Evolutionary conservation across 2,329 filamentous ascomycete genomes (phyloP).

Genomic region (Colletotrichum sp.): DNA sequence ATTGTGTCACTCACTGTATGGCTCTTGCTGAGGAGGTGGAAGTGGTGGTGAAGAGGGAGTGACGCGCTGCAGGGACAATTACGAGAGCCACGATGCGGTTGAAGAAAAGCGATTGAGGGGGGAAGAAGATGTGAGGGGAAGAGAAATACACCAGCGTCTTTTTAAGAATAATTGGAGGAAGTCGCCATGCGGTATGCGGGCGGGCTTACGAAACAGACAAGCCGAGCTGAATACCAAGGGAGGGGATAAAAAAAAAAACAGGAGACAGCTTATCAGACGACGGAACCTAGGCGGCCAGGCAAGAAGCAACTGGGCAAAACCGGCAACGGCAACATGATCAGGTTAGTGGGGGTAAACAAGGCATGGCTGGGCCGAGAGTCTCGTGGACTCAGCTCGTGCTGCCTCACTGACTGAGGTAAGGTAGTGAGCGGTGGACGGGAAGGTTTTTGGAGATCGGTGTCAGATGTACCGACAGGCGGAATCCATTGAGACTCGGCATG

Average conservation of each 20-base stretch:
- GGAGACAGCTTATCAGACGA: background rate
- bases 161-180: background rate
- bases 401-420: background rate
- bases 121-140: background rate
- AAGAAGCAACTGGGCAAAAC: background rate
- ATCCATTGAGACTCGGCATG: background rate
- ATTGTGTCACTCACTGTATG: constrained; percentile 33
- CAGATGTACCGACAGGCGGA: constrained; percentile 14
- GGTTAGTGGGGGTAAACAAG: background rate
- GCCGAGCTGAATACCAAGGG: background rate
- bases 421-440: background rate
- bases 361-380: background rate
- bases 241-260: background rate
- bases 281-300: background rate
- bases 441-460: constrained; percentile 15
- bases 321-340: background rate
- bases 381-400: background rate
- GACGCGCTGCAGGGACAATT: background rate
- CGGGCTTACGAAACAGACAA: constrained; percentile 1
- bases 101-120: background rate
- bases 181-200: background rate
- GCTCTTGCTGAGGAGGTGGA: background rate
- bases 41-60: background rate
- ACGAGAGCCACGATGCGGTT: background rate
- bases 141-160: background rate